Evolutionary conservation across 2,329 filamentous ascomycete genomes (phyloP), one percentile per base, ranked within the genome.

Genomic region (Penicillium sp.): DNA sequence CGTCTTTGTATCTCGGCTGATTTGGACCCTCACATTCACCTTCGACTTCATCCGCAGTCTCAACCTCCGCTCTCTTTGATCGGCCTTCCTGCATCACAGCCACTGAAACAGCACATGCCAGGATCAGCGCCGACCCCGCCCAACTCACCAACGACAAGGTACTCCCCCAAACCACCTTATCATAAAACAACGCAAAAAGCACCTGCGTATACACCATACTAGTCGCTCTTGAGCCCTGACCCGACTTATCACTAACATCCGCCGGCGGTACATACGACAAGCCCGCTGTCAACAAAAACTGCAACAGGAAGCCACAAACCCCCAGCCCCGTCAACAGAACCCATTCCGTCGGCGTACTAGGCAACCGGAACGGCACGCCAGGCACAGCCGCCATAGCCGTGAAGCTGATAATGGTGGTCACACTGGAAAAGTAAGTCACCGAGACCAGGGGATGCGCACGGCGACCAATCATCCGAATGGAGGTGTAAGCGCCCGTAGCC

Each of bases 241-340:
- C 41, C 35, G 23, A 44, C 40, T 40, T 41, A n/a, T 38, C 44
- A 10, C 50, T 36, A 9, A 20, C 22, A 20, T 23, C 3, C 52
- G 72, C 71, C 1, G 77, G 77, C 51, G 84, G 85, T 60, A 90
- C 86, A 50, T 84, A 81, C 20, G 85, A 76, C 39, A 96, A 70
- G 0, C 88, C 89, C 0, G 81, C 78, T 1, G 89, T 93, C 14
- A 94, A 72, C n/a, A 94, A 75, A 56, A 89, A 89, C 77, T 95
- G 90, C 79, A 91, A 86, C 18, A 85, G 65, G 62, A 95, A 91
- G 0, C 90, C 90, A 54, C 84, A 84, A 0, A 81, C 61, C 0
- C 86, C 87, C 3, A 95, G 72, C 29, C 84, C 78, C 0, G 83
- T 44, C 13, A 95, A 70, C 31, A 89, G 75, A 0, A 71, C 65